Evolutionary conservation across 495 filamentous ascomycete species (phyloP), one percentile per base, ranked within the genome.

Genomic region (Lophiotrema nucula): DNA sequence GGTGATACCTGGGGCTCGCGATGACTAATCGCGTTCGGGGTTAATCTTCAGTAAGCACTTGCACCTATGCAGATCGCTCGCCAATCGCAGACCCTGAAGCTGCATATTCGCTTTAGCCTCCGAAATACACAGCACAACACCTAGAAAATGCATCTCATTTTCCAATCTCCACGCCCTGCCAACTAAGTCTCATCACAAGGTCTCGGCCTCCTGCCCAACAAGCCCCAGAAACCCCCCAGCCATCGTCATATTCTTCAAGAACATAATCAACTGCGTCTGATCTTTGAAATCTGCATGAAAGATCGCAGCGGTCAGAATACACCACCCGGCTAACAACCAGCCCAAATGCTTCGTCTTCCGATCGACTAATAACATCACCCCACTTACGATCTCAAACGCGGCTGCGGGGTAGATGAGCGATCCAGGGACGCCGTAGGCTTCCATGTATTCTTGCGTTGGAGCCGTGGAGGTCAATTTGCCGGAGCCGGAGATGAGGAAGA

Each of bases 401-500:
- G 48, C 48, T 11, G 26, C 48, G 8, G 48, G 48, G 35, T 39
- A 41, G 13, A 53, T 15, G 2, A 53, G 33, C 16, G 11, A 15
- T 8, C 48, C 48, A 1, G 48, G 48, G 12, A 53, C 48, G 26
- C 31, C 31, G 28, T 53, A 53, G 13, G 48, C 48, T 25, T 45
- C 48, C 48, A 53, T 53, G 31, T 53, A 53, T 13, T 45, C 16
- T 31, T 53, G 48, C 0, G 48, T 53, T 1, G 3, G n/a, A 10
- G 13, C 31, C 11, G 44, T 31, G 10, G 27, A n/a, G 21, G 16
- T 16, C 8, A 53, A 16, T 25, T 53, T 53, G 48, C 31, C 48
- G 33, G n/a, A 13, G 16, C 48, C 48, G 48, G 31, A 53, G 2
- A 53, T 13, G 31, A 53, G 48, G 48, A 53, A 53, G 48, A 53